A percentile compares a stretch with the other conserved stretches of the same genome.
These are phyloP conservation scores for Citrus glauca DNA, from an alignment of 345 rosid genomes.

Conservation along the genomic window DNA sequence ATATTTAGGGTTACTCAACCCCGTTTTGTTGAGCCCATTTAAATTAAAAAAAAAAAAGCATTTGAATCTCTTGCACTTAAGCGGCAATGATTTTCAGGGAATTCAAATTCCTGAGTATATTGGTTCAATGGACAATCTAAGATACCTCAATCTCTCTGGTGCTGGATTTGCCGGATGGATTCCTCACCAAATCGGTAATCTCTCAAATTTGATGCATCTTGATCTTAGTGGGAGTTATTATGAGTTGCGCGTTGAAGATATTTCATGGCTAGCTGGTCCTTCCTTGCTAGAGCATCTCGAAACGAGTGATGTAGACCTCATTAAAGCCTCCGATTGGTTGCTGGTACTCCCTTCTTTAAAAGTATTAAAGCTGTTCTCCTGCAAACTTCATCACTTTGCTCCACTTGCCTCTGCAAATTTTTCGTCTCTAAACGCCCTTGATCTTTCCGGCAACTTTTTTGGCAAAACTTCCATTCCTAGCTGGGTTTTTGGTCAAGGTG, in stretches of 20 bases:
- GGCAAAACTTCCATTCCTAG: too few relatives aligned
- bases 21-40: too few relatives aligned
- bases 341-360: conserved; percentile 13
- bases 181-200: conserved; percentile 28
- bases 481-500: background rate
- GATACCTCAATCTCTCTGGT: conserved; percentile 21
- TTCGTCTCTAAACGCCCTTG: conserved; percentile 20
- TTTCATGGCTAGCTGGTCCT: conserved; percentile 21
- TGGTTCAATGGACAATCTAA: background rate
- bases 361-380: background rate
- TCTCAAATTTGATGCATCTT: conserved; percentile 16
- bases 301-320: background rate
- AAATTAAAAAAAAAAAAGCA: too few relatives aligned
- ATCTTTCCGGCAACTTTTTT: background rate
- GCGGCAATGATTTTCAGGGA: conserved; percentile 13
- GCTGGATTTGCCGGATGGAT: conserved; percentile 19
- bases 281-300: background rate
- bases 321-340: background rate
- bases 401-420: background rate
- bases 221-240: background rate
- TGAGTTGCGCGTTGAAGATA: background rate
- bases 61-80: conserved; percentile 1
- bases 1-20: too few relatives aligned
- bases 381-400: background rate
- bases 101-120: background rate